These are phyloP conservation scores for Ophiostoma australiae DNA, from an alignment of 2,329 filamentous ascomycete species.

Conservation along the genomic window DNA sequence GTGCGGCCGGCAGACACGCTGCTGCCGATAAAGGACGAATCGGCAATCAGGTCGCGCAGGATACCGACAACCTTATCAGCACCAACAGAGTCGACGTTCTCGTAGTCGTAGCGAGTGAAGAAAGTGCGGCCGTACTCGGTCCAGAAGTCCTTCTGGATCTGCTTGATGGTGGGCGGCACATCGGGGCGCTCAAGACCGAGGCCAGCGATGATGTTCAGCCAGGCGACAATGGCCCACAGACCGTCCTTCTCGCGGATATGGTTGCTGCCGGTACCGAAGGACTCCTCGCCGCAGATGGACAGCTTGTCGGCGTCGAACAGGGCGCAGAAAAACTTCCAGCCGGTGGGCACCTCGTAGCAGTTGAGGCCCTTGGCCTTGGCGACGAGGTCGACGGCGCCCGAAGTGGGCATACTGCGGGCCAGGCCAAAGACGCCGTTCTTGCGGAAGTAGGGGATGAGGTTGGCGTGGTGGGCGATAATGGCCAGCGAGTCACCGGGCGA, in stretches of 20 bases:
- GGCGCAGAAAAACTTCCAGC: conserved; percentile 99
- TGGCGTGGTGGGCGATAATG: conserved; percentile 95
- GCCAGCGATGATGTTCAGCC: conserved; percentile 97
- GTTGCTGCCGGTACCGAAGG: conserved; percentile 95
- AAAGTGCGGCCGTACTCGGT: conserved; percentile 91
- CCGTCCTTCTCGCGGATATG: conserved; percentile 99
- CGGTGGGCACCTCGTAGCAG: conserved; percentile 95
- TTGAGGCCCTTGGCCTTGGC: conserved; percentile 88
- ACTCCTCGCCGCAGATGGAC: conserved; percentile 98
- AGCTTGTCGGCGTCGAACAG: conserved; percentile 92
- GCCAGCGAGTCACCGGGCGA: conserved; percentile 95
- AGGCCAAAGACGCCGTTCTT: conserved; percentile 94
- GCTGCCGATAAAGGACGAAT: conserved; percentile 72
- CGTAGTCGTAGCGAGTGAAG: conserved; percentile 99
- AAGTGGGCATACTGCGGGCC: conserved; percentile 96
- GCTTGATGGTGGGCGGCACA: conserved; percentile 83
- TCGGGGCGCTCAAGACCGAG: conserved; percentile 76
- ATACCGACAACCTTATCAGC: conserved; percentile 85
- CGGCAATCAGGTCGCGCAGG: conserved; percentile 71
- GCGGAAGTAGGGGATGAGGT: conserved; percentile 97
- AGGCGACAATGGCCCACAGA: conserved; percentile 93
- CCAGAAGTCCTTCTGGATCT: conserved; percentile 98
- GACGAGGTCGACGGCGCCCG: conserved; percentile 89
- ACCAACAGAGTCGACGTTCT: conserved; percentile 85
- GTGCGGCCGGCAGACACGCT: conserved; percentile 72